These are phyloP conservation scores for Ophiostoma perfectum DNA, from an alignment of 2,329 filamentous ascomycete species.

Conservation along the genomic window DNA sequence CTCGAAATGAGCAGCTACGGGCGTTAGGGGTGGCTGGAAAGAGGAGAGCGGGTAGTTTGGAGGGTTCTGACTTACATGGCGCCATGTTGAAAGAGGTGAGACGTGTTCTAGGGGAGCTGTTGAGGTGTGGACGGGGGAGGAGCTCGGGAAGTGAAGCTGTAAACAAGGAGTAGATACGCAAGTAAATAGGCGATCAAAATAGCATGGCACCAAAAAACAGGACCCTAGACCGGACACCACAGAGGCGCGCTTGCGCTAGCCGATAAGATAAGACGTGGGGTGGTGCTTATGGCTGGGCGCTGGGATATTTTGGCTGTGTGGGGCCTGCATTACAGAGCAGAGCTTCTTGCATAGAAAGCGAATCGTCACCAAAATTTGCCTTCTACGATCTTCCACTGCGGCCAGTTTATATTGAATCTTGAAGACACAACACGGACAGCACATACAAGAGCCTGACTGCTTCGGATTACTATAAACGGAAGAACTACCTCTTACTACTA, in stretches of 20 bases:
- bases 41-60: neutral
- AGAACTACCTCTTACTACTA: too few species aligned
- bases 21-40: neutral
- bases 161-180: slow-evolving; percentile 21
- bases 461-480: neutral
- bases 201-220: slow-evolving; percentile 5
- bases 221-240: neutral
- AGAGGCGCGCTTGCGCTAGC: slow-evolving; percentile 18
- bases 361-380: neutral
- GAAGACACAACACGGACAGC: neutral
- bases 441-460: too few species aligned
- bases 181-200: slow-evolving; percentile 16
- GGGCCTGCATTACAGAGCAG: slow-evolving; percentile 11
- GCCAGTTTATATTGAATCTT: neutral
- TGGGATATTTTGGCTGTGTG: slow-evolving; percentile 11
- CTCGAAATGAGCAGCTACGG: slow-evolving; percentile 50
- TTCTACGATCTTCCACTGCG: neutral
- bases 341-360: slow-evolving; percentile 4
- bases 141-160: slow-evolving; percentile 15
- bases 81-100: slow-evolving; percentile 21
- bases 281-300: neutral
- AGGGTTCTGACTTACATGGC: slow-evolving; percentile 18
- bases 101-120: neutral
- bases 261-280: slow-evolving; percentile 27
- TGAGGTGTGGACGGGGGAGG: neutral